These are phyloP conservation scores for Hydnomerulius pinastri DNA, from an alignment of 768 basidiomycete species.

Conservation along the genomic window DNA sequence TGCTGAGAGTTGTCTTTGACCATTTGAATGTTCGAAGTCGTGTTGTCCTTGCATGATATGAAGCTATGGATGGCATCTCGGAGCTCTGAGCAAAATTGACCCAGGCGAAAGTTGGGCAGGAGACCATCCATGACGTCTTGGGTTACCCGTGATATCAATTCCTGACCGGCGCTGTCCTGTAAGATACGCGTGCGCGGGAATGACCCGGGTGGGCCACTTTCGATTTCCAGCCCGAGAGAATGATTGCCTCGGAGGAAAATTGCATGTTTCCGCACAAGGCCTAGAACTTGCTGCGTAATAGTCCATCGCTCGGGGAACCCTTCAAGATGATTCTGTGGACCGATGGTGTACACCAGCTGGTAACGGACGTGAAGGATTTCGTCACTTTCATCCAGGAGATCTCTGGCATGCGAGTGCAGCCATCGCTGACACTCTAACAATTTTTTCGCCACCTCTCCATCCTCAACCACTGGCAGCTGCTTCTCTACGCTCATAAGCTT, in stretches of 20 bases:
- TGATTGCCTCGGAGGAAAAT: background rate
- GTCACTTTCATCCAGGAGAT: constrained; percentile 6
- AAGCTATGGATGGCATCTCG: constrained; percentile 21
- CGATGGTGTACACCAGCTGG: constrained; percentile 49
- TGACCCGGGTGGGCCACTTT: background rate
- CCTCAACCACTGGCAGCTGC: constrained; percentile 18
- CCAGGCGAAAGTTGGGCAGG: constrained; percentile 20
- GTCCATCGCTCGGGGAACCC: constrained; percentile 45
- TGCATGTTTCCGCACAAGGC: constrained; percentile 18
- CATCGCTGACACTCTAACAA: background rate
- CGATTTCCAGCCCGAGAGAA: constrained; percentile 8
- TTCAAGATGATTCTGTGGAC: constrained; percentile 37
- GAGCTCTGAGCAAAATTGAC: constrained; percentile 15
- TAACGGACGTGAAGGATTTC: constrained; percentile 47
- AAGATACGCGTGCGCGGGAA: constrained; percentile 11
- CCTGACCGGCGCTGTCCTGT: background rate
- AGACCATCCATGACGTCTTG: constrained; percentile 19
- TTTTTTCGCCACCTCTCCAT: constrained; percentile 29
- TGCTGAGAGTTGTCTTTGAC: constrained; percentile 16
- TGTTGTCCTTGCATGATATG: constrained; percentile 17
- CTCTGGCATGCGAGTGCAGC: background rate
- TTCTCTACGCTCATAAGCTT: no score
- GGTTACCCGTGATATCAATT: background rate
- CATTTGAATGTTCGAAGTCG: background rate
- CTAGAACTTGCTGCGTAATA: constrained; percentile 39